Conservation (phyloP, 805 yeast genomes). For the Komagataella populi region DNA sequence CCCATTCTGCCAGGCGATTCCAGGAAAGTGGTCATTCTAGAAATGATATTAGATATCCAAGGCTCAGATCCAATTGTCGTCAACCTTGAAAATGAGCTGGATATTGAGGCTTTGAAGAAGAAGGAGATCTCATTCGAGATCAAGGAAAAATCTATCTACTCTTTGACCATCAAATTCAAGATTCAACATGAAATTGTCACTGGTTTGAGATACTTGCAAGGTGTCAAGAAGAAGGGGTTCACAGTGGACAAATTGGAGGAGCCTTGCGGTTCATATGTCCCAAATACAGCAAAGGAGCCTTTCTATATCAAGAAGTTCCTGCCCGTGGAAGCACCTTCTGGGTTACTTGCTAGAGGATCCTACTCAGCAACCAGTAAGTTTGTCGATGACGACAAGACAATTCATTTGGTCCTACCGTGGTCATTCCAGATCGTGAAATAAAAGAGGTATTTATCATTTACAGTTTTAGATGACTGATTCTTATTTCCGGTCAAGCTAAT, state of each 20-base stretch:
- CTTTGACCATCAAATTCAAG: conserved; percentile 60
- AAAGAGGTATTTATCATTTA: background rate
- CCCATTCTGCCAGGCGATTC: conserved; percentile 62
- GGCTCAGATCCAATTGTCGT: conserved; percentile 58
- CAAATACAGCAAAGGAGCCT: conserved; percentile 72
- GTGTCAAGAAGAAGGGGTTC: conserved; percentile 77
- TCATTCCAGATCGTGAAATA: conserved; percentile 64
- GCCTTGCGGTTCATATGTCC: conserved; percentile 85
- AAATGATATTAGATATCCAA: conserved; percentile 58
- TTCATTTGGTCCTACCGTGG: conserved; percentile 73
- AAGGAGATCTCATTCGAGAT: conserved; percentile 53
- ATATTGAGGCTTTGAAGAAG: conserved; percentile 36
- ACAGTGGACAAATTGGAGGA: conserved; percentile 78
- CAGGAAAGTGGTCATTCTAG: conserved; percentile 67
- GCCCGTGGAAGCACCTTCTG: conserved; percentile 84
- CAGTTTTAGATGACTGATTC: background rate
- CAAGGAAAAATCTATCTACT: conserved; percentile 67
- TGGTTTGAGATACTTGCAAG: conserved; percentile 77
- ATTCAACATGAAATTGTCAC: conserved; percentile 87
- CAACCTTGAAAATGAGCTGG: conserved; percentile 45
- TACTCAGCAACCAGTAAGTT: conserved; percentile 75
- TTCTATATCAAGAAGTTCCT: conserved; percentile 56
- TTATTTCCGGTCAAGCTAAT: background rate
- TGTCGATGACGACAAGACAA: conserved; percentile 71
- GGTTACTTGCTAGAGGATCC: conserved; percentile 76